phyloP scores from a whole-genome alignment of 2,329 filamentous ascomycete species.

The Coniosporium tulheliwenetii region DNA sequence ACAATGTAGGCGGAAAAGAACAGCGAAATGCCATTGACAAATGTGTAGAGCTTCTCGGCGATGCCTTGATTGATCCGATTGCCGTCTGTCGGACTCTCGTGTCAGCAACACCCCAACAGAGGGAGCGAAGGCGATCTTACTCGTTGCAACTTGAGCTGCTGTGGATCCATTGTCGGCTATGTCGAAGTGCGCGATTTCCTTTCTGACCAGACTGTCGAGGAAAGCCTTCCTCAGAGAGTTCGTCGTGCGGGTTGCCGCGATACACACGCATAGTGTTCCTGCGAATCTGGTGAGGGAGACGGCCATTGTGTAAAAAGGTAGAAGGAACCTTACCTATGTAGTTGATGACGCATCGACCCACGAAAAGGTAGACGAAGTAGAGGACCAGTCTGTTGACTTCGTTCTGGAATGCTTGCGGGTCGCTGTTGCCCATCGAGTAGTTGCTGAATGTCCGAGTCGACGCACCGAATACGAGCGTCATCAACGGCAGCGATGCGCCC shows the following conservation, averaged over 20 bases:
- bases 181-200: conserved; percentile 54
- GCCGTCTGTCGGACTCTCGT: conserved; percentile 11
- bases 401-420: conserved; percentile 6
- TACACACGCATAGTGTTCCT: conserved; percentile 23
- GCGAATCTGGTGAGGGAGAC: background rate
- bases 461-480: conserved; percentile 36
- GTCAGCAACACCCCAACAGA: conserved; percentile 1
- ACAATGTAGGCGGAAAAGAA: conserved; percentile 25
- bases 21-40: conserved; percentile 17
- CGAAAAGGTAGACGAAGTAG: conserved; percentile 56
- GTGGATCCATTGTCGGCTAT: conserved; percentile 39
- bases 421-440: conserved; percentile 13
- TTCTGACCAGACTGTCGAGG: conserved; percentile 45
- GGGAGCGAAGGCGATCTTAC: conserved; percentile 1
- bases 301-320: background rate
- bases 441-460: conserved; percentile 32
- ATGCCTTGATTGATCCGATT: conserved; percentile 23
- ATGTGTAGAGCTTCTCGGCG: conserved; percentile 20
- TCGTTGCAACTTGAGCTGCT: conserved; percentile 47
- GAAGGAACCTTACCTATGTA: conserved; percentile 31
- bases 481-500: conserved; percentile 30
- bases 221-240: conserved; percentile 42
- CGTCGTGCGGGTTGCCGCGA: conserved; percentile 35
- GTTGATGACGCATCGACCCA: conserved; percentile 46
- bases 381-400: conserved; percentile 28